These are phyloP conservation scores for Fusarium hostae DNA, from an alignment of 2,329 filamentous ascomycete species.

Conservation along the genomic window DNA sequence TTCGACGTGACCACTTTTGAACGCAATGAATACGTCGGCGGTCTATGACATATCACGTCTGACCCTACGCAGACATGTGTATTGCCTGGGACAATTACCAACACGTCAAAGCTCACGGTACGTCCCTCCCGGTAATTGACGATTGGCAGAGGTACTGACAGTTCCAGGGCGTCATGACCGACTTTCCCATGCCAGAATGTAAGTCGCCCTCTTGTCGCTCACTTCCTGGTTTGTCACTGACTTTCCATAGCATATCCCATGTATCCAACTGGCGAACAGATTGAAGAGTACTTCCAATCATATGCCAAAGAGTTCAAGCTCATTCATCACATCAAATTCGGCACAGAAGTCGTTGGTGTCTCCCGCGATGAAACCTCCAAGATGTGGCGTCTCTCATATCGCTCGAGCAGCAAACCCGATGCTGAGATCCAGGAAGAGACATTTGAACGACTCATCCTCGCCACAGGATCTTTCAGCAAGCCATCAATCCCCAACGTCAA, in stretches of 20 bases:
- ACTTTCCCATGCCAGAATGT: constrained; percentile 18
- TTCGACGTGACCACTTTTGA: constrained; percentile 1
- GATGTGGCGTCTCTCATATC: constrained; percentile 1
- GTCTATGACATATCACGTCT: neutral
- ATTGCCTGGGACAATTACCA: fast-evolving
- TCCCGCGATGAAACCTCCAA: neutral
- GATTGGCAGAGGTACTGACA: fast-evolving
- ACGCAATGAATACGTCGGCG: constrained; percentile 2
- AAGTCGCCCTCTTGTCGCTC: neutral
- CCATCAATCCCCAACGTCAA: neutral
- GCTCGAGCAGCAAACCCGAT: neutral
- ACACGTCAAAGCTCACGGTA: neutral
- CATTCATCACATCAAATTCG: neutral
- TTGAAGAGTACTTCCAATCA: neutral
- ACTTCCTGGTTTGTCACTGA: fast-evolving
- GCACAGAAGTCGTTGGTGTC: neutral
- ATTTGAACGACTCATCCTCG: constrained; percentile 14
- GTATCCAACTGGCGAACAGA: constrained; percentile 13
- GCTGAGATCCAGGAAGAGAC: neutral
- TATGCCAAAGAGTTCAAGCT: constrained; percentile 8
- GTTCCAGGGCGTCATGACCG: neutral
- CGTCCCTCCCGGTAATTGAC: fast-evolving
- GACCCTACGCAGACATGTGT: neutral
- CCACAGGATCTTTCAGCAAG: constrained; percentile 9
- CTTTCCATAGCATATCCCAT: neutral